Percentiles rank a stretch among this genome's conserved stretches.
Evolutionary conservation across 2,329 filamentous ascomycete genomes (phyloP).

Genomic region (Sordariomycetes sp.): DNA sequence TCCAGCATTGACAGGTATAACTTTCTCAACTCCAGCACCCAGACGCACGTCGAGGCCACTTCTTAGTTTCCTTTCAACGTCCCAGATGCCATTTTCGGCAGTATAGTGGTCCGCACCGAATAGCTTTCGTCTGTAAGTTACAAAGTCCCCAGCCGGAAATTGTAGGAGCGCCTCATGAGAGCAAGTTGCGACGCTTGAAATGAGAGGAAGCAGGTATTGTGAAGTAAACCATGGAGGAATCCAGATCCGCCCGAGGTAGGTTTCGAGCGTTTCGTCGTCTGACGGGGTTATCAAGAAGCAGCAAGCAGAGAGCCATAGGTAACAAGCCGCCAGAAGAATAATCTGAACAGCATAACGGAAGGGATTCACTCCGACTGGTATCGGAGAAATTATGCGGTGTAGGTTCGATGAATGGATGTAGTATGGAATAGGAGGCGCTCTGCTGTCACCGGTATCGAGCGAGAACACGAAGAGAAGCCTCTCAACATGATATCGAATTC

Average conservation of each 20-base stretch:
- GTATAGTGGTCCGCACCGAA: conserved; percentile 19
- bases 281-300: conserved; percentile 31
- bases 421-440: conserved; percentile 19
- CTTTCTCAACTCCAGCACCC: conserved; percentile 20
- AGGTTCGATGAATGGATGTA: conserved; percentile 41
- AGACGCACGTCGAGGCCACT: conserved; percentile 19
- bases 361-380: conserved; percentile 21
- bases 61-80: conserved; percentile 22
- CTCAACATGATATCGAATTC: conserved; percentile 31
- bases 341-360: conserved; percentile 27
- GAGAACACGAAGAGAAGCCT: conserved; percentile 41
- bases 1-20: conserved; percentile 12
- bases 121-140: conserved; percentile 29
- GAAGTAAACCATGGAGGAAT: conserved; percentile 30
- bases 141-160: conserved; percentile 39
- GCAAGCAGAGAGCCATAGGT: conserved; percentile 38
- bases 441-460: conserved; percentile 10
- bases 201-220: conserved; percentile 38
- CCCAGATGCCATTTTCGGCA: conserved; percentile 22
- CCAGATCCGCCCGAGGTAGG: conserved; percentile 35
- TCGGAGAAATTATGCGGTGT: conserved; percentile 29
- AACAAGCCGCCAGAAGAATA: conserved; percentile 29
- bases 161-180: conserved; percentile 32
- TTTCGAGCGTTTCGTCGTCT: conserved; percentile 26
- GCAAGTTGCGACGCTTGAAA: conserved; percentile 41